phyloP scores from a whole-genome alignment of 441 rosid species.

The Euphorbia schlechtendalii region DNA sequence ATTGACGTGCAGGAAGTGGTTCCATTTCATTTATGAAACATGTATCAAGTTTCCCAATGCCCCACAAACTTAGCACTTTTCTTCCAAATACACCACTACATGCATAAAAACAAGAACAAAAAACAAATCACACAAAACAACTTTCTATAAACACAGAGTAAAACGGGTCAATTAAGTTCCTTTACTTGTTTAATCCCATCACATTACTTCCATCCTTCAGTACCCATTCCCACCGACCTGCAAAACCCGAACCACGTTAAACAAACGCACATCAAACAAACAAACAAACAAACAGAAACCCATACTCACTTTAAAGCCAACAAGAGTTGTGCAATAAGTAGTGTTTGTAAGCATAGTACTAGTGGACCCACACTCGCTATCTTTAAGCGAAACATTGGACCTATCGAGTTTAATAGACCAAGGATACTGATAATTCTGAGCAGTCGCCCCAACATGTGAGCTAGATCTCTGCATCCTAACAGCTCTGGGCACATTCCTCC shows the following conservation, averaged over 20 bases:
- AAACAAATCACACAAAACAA: too few relatives aligned
- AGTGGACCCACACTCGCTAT: constrained; percentile 77
- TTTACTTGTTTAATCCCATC: neutral
- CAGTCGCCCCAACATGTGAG: constrained; percentile 56
- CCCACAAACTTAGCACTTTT: too few relatives aligned
- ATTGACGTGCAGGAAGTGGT: too few relatives aligned
- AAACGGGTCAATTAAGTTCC: constrained; percentile 9
- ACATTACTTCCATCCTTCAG: constrained; percentile 8
- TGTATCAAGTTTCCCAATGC: too few relatives aligned
- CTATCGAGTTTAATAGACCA: constrained; percentile 80
- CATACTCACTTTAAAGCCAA: constrained; percentile 47
- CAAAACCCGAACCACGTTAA: constrained; percentile 12
- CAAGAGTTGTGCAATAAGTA: constrained; percentile 56
- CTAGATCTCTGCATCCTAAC: constrained; percentile 80
- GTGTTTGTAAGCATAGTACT: constrained; percentile 69
- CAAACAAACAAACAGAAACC: neutral
- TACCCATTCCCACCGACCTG: constrained; percentile 36
- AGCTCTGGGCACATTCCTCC: constrained; percentile 56
- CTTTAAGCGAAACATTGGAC: constrained; percentile 56
- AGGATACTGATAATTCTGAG: constrained; percentile 50
- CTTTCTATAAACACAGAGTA: constrained; percentile 15
- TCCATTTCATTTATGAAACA: too few relatives aligned
- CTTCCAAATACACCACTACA: too few relatives aligned
- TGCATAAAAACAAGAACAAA: too few relatives aligned
- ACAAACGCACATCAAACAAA: too few relatives aligned